phyloP scores from a whole-genome alignment of 371 early-diverging fungal species.

The Paraphysoderma sedebokerense region DNA sequence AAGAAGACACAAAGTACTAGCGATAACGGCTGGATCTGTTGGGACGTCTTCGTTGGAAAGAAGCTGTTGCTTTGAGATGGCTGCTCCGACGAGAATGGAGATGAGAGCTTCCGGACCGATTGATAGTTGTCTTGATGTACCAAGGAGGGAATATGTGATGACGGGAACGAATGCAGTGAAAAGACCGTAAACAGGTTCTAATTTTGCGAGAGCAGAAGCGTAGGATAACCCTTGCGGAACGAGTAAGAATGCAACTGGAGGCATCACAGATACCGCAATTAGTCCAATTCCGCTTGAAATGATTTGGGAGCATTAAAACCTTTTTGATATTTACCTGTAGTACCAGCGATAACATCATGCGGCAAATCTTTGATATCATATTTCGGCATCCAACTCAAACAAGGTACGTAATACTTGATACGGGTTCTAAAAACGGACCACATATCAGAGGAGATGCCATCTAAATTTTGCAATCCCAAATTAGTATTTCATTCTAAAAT shows the following conservation, averaged over 20 bases:
- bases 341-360: constrained; percentile 58
- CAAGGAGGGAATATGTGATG: constrained; percentile 72
- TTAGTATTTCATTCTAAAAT: no score
- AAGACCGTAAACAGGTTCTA: constrained; percentile 73
- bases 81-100: constrained; percentile 70
- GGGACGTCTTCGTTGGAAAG: neutral
- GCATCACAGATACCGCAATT: neutral
- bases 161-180: constrained; percentile 68
- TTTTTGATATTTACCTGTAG: neutral
- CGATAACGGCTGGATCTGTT: constrained; percentile 16
- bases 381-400: constrained; percentile 67
- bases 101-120: constrained; percentile 87
- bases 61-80: constrained; percentile 12
- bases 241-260: constrained; percentile 52
- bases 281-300: neutral
- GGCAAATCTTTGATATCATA: constrained; percentile 23
- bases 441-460: no score
- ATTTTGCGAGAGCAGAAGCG: constrained; percentile 59
- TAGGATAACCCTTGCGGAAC: constrained; percentile 82
- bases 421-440: constrained; percentile 21
- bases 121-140: constrained; percentile 80
- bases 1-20: constrained; percentile 56
- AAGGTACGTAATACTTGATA: constrained; percentile 76
- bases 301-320: no score
- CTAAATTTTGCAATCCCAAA: no score